Evolutionary conservation across 805 yeast species (phyloP).

Genomic region (Saturnispora besseyi): DNA sequence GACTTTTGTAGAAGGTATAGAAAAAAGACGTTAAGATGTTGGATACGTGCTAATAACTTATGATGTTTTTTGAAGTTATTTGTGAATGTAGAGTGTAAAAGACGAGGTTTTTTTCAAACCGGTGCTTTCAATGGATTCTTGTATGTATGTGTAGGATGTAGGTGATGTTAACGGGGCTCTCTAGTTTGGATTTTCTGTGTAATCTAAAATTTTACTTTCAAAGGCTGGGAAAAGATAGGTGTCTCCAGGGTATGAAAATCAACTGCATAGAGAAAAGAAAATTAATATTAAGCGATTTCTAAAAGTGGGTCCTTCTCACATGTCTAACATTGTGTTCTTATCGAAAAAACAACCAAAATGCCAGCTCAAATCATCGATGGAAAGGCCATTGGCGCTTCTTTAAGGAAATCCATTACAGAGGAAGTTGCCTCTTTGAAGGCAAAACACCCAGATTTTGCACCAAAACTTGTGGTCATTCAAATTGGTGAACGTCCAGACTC

Average conservation of each 20-base stretch:
- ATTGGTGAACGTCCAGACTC: constrained; percentile 90
- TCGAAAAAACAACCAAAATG: constrained; percentile 13
- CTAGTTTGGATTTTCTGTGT: neutral
- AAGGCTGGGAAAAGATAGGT: neutral
- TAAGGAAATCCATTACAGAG: constrained; percentile 43
- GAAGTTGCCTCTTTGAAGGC: constrained; percentile 40
- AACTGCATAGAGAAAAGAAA: too few relatives aligned
- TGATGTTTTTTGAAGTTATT: neutral
- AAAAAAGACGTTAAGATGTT: neutral
- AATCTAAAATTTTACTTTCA: neutral
- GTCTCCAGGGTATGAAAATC: too few relatives aligned
- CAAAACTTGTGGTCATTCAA: constrained; percentile 75
- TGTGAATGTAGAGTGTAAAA: neutral
- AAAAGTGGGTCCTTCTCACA: neutral
- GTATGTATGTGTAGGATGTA: neutral
- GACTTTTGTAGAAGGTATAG: too few relatives aligned
- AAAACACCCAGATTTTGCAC: constrained; percentile 46
- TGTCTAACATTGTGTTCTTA: neutral
- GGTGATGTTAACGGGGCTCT: neutral
- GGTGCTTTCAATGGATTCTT: neutral
- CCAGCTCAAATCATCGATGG: constrained; percentile 45
- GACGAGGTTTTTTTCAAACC: neutral
- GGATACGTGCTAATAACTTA: neutral
- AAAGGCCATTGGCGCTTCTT: constrained; percentile 37
- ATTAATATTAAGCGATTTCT: too few relatives aligned